phyloP scores from a whole-genome alignment of 1,284 basidiomycete genomes.

The Gomphus bonarii region DNA sequence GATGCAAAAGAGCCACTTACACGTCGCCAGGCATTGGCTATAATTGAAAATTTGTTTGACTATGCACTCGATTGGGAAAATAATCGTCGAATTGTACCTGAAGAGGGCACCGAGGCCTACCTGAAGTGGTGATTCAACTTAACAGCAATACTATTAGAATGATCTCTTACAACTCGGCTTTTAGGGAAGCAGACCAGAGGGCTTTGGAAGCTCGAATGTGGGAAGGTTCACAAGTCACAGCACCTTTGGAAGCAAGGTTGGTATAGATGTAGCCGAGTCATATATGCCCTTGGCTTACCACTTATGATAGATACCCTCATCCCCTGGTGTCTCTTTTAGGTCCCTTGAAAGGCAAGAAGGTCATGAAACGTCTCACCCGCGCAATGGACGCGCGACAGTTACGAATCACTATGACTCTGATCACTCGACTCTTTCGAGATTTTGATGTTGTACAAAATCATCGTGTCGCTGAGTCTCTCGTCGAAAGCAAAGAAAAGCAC shows the following conservation, averaged over 20 bases:
- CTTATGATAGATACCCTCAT: constrained; percentile 60
- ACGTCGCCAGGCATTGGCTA: constrained; percentile 67
- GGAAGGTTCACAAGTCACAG: constrained; percentile 76
- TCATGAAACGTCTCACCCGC: constrained; percentile 85
- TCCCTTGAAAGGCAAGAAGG: constrained; percentile 87
- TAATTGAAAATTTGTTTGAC: constrained; percentile 85
- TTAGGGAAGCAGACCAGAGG: constrained; percentile 55
- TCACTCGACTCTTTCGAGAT: constrained; percentile 90
- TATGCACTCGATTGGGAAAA: constrained; percentile 41
- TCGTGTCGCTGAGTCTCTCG: constrained; percentile 53
- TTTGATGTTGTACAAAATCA: constrained; percentile 82
- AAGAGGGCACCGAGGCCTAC: constrained; percentile 46
- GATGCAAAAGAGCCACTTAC: constrained; percentile 57
- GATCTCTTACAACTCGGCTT: constrained; percentile 1
- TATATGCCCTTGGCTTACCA: constrained; percentile 20
- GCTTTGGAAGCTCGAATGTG: constrained; percentile 65
- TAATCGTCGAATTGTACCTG: constrained; percentile 17
- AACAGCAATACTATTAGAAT: neutral
- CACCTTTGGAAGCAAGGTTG: constrained; percentile 84
- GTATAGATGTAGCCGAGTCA: neutral
- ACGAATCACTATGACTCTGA: constrained; percentile 81
- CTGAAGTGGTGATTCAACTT: constrained; percentile 41
- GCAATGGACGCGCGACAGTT: constrained; percentile 75
- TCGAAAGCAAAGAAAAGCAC: constrained; percentile 54
- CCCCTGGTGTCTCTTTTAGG: constrained; percentile 91